A percentile compares a stretch with the other conserved stretches of the same genome.
These are phyloP conservation scores for Trichoderma endophyticum DNA, from an alignment of 2,329 filamentous ascomycete genomes.

Conservation along the genomic window DNA sequence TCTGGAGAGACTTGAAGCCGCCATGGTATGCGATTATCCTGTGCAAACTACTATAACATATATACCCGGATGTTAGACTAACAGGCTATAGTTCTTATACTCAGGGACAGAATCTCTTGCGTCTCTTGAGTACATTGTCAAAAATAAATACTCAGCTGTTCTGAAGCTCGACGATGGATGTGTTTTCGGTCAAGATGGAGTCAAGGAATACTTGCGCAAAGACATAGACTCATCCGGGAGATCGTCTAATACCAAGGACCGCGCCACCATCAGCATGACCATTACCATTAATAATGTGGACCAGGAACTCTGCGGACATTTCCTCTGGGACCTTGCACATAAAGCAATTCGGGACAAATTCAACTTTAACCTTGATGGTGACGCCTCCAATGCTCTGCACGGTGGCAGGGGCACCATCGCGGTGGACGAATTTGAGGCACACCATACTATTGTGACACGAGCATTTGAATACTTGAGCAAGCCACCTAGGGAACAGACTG, in stretches of 20 bases:
- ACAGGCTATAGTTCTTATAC: background rate
- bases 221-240: background rate
- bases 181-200: background rate
- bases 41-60: background rate
- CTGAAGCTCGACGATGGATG: background rate
- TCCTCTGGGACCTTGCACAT: background rate
- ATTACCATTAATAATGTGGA: slow-evolving; percentile 2
- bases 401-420: background rate
- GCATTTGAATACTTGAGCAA: background rate
- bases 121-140: background rate
- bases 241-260: background rate
- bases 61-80: background rate
- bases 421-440: background rate
- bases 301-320: background rate
- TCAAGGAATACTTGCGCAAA: background rate
- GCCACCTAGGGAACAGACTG: background rate
- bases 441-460: background rate
- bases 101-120: background rate
- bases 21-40: background rate
- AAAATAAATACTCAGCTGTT: background rate
- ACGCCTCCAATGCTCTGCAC: background rate
- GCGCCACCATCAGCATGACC: background rate
- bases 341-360: background rate
- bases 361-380: background rate
- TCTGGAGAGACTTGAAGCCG: background rate